A percentile compares a stretch with the other conserved stretches of the same genome.
phyloP scores from a whole-genome alignment of 495 filamentous ascomycete species.

The Trypethelium eluteriae region DNA sequence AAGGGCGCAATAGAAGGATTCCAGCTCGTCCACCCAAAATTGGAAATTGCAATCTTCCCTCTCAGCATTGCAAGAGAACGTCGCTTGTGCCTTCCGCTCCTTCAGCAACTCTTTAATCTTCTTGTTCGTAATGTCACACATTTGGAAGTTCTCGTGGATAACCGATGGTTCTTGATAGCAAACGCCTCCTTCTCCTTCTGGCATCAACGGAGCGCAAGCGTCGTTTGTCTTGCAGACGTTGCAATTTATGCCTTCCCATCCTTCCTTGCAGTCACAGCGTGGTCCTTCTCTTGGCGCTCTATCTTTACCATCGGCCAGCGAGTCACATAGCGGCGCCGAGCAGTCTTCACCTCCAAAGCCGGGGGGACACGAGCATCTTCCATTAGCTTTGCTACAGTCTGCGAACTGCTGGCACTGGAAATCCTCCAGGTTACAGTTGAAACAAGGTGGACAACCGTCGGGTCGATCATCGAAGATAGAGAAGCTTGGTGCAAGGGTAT shows the following conservation, averaged over 20 bases:
- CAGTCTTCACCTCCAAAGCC: slow-evolving; percentile 94
- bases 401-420: slow-evolving; percentile 87
- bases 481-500: slow-evolving; percentile 34
- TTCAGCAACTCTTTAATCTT: slow-evolving; percentile 85
- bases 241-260: slow-evolving; percentile 98
- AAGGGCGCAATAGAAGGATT: slow-evolving; percentile 93
- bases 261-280: slow-evolving; percentile 79
- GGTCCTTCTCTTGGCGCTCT: slow-evolving; percentile 59
- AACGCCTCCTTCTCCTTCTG: slow-evolving; percentile 62
- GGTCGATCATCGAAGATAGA: slow-evolving; percentile 52
- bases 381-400: slow-evolving; percentile 74
- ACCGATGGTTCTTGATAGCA: slow-evolving; percentile 88
- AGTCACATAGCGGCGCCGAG: slow-evolving; percentile 76
- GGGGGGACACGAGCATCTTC: slow-evolving; percentile 82
- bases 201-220: slow-evolving; percentile 80
- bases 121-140: slow-evolving; percentile 92
- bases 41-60: slow-evolving; percentile 80
- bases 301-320: slow-evolving; percentile 70
- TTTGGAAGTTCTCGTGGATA: slow-evolving; percentile 90
- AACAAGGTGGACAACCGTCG: slow-evolving; percentile 60
- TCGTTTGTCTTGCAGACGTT: slow-evolving; percentile 82
- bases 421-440: slow-evolving; percentile 92
- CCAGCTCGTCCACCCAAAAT: slow-evolving; percentile 89
- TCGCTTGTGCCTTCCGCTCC: slow-evolving; percentile 78
- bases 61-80: slow-evolving; percentile 79